Conservation (phyloP, 352 stramenopile genomes). For the Pythium periplocum region DNA sequence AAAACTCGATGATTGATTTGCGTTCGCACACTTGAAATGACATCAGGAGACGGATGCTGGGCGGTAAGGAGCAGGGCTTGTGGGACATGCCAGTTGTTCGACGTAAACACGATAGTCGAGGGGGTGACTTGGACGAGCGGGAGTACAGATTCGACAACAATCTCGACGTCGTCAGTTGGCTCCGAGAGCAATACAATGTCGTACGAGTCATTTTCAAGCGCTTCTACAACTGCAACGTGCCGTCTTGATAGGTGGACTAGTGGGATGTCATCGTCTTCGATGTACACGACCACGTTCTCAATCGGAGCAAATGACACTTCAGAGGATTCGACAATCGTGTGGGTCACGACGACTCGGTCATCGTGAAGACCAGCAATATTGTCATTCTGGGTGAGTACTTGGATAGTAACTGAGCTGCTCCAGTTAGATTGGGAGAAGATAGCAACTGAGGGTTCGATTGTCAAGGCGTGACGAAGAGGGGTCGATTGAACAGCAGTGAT, state of each 20-base stretch:
- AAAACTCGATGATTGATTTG: conserved; percentile 28
- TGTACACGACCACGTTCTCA: conserved; percentile 26
- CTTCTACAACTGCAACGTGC: conserved; percentile 39
- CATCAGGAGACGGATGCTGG: not conserved
- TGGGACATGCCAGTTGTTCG: conserved; percentile 27
- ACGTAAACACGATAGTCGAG: conserved; percentile 29
- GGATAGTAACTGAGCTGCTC: conserved; percentile 23
- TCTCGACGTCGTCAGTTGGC: conserved; percentile 27
- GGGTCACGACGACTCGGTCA: conserved; percentile 20
- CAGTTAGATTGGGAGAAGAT: conserved; percentile 45
- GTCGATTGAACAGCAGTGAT: conserved; percentile 8
- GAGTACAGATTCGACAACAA: conserved; percentile 21
- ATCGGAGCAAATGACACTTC: conserved; percentile 28
- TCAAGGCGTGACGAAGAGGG: conserved; percentile 7
- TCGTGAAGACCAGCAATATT: conserved; percentile 15
- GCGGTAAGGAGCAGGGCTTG: conserved; percentile 27
- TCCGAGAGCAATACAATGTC: conserved; percentile 37
- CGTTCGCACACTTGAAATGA: conserved; percentile 8
- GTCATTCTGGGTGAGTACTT: conserved; percentile 21
- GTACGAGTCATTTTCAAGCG: conserved; percentile 46
- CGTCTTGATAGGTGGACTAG: conserved; percentile 44
- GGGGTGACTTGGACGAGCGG: conserved; percentile 25
- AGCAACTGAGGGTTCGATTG: conserved; percentile 25
- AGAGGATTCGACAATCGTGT: conserved; percentile 28
- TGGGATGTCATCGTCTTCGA: conserved; percentile 53